These are phyloP conservation scores for Gossypium schwendimanii DNA, from an alignment of 441 rosid genomes.

Conservation along the genomic window DNA sequence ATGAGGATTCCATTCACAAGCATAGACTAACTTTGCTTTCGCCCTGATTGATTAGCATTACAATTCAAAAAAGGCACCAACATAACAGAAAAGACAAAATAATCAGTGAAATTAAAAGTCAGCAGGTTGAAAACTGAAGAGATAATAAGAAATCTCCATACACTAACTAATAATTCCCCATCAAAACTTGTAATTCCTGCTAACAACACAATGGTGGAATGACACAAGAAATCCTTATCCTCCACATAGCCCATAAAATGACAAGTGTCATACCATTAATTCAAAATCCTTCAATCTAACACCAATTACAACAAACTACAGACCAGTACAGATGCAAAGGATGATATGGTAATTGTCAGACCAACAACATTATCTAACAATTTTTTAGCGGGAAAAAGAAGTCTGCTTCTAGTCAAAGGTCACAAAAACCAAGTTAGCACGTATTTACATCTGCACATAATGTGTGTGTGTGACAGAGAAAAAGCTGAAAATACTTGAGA, in stretches of 20 bases:
- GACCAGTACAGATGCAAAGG: background rate
- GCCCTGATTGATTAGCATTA: slow-evolving; percentile 47
- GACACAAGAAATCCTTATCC: background rate
- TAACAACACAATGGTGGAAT: background rate
- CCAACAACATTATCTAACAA: background rate
- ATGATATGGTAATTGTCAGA: background rate
- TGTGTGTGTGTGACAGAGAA: background rate
- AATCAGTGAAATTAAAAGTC: background rate
- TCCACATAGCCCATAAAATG: background rate
- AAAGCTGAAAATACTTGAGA: background rate
- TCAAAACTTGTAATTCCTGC: background rate
- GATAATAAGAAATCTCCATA: background rate
- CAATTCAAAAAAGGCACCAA: background rate
- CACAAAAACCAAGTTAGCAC: background rate
- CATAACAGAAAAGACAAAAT: background rate
- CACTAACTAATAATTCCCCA: background rate
- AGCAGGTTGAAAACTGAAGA: background rate
- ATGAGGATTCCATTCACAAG: slow-evolving; percentile 94
- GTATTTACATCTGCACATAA: background rate
- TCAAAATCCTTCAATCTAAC: background rate
- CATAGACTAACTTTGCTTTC: slow-evolving; percentile 73
- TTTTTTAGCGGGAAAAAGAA: background rate
- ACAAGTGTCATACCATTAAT: background rate
- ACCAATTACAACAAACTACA: background rate
- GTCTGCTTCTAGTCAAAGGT: background rate